Evolutionary conservation across 176 grass and related monocot genomes (phyloP), one percentile per base, ranked within the genome.

Genomic region (Oryza glaberrima): DNA sequence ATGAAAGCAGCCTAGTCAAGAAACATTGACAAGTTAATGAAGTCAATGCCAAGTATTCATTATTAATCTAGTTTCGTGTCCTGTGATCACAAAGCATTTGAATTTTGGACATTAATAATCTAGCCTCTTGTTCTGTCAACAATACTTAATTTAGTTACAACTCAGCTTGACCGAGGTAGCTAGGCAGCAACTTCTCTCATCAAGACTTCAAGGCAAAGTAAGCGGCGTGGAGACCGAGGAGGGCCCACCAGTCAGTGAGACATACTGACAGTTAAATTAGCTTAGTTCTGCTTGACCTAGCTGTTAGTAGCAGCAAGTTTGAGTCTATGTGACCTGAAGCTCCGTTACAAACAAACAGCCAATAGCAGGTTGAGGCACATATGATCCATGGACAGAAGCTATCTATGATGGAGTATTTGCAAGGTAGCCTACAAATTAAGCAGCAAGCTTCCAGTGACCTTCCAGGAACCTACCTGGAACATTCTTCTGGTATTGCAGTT

Each of bases 381-480:
- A 58, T 32, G 30, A 32, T 58, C 58, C 58, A 63, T 63, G 20
- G 2, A 58, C 52, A 58, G 52, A 58, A 58, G 43, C 43, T 47
- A 25, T 11, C 69, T 9, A 28, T 23, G 14, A 11, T 30, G 71
- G 0, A 7, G 6, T 73, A 9, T 49, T 63, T 63, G n/a, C n/a
- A 63, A 63, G 9, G 58, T 63, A 63, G 17, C 52, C 58, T 58
- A 63, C 58, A 63, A 63, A 26, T 26, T 26, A 26, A 63, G 58
- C 58, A 23, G 20, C 58, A 74, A 25, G 44, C 28, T 60, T 76
- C 16, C 49, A 56, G 16, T 38, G 26, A 76, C 30, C 73, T 76
- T 76, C 73, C 73, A 35, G 73, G 49, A 76, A 76, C 49, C 46
- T 38, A 36, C 73, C 30, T 58, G 16, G 73, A 76, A 35, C 49